Base-by-base conservation (phyloP, 1,284 basidiomycete species). In the Melampsora medusae region DNA sequence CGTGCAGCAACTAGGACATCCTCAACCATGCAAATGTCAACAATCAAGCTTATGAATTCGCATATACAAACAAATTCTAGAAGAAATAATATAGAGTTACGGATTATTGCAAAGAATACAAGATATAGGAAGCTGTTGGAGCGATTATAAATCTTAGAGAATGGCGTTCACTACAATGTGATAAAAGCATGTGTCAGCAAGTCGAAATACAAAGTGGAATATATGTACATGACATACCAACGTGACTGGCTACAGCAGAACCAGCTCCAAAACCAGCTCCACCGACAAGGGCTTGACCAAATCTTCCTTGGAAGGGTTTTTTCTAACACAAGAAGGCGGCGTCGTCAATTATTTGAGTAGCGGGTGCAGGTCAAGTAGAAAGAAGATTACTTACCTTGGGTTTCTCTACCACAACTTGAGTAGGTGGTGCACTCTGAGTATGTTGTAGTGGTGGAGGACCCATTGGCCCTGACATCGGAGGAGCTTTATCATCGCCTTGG, bases 221-320 rank as follows among this genome's bases (percentile, higher is more conserved):
- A 7, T 9, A 25, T 66, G 17, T 7, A 22, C 9, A 19, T 66
- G 5, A 74, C 71, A 31, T 42, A 74, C 71, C 71, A 19, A 74
- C 71, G 38, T 74, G 71, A 42, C 31, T 59, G 19, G 71, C 71
- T 35, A 74, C 71, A 22, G 71, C 71, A 12, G 71, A 74, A 6
- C 71, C 71, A 7, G 71, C 71, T 42, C 71, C 71, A 46, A 74
- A 74, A 4, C 71, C 71, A 46, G 71, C 71, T 25, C 71, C 71
- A 35, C 71, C 71, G 1, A 53, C 71, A n/a, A 74, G 28, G 28
- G 71, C 71, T 59, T 74, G 71, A 19, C 71, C 71, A 33, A 74
- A 67, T 42, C 64, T 66, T 22, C 71, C 71, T 66, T 74, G 62
- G 28, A 74, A 62, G 5, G 64, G 53, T n/a, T 74, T 74, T 67